Evolutionary conservation across 805 yeast species (phyloP).

Genomic region (Yarrowia yakushimensis): DNA sequence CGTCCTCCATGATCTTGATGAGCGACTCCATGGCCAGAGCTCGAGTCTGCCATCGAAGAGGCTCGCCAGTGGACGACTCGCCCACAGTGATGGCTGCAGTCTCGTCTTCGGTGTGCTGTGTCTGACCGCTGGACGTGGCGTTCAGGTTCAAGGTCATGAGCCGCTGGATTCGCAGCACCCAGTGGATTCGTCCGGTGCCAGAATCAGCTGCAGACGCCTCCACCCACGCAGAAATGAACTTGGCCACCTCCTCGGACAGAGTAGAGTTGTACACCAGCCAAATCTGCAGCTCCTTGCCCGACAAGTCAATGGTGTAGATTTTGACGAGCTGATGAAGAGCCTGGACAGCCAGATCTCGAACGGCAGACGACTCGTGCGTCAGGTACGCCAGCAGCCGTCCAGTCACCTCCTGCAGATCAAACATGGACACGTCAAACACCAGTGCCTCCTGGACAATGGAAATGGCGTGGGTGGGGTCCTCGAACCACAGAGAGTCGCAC

Average conservation of each 20-base stretch:
- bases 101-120: slow-evolving; percentile 17
- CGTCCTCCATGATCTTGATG: slow-evolving; percentile 33
- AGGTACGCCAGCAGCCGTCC: slow-evolving; percentile 25
- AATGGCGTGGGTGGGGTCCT: slow-evolving; percentile 15
- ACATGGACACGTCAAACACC: slow-evolving; percentile 44
- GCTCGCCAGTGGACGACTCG: slow-evolving; percentile 36
- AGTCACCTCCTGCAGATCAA: slow-evolving; percentile 38
- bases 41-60: slow-evolving; percentile 45
- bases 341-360: slow-evolving; percentile 46
- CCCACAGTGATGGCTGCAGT: slow-evolving; percentile 37
- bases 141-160: slow-evolving; percentile 21
- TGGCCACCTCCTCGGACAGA: slow-evolving; percentile 43
- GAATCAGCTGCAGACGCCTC: slow-evolving; percentile 41
- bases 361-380: slow-evolving; percentile 26
- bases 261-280: slow-evolving; percentile 57
- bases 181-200: slow-evolving; percentile 33
- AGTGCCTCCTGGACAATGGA: slow-evolving; percentile 43
- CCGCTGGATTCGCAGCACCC: slow-evolving; percentile 56
- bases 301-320: slow-evolving; percentile 45
- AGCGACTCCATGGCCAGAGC: slow-evolving; percentile 38
- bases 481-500: slow-evolving; percentile 12
- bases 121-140: slow-evolving; percentile 37
- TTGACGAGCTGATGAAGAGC: slow-evolving; percentile 59
- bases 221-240: slow-evolving; percentile 58
- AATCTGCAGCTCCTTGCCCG: slow-evolving; percentile 45